Percentiles rank a stretch among this genome's conserved stretches.
phyloP scores from a whole-genome alignment of 148 eudicot genomes.

The Mesembryanthemum crystallinum region DNA sequence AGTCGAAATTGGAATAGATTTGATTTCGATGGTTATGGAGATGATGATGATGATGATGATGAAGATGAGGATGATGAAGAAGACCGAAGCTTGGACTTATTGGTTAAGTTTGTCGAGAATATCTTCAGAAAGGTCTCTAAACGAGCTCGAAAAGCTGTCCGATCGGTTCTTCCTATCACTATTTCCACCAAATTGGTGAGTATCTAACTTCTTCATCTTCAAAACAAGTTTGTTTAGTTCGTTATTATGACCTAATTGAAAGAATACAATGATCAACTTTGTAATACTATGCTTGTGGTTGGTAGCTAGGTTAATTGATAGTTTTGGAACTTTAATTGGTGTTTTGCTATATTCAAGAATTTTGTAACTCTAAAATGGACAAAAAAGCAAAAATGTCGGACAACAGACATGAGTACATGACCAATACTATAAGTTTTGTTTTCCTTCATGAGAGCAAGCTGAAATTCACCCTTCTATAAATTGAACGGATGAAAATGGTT shows the following conservation, averaged over 20 bases:
- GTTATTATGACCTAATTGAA: neutral
- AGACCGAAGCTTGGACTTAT: conserved; percentile 87
- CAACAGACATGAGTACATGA: too few relatives aligned
- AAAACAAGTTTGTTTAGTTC: neutral
- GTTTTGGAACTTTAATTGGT: neutral
- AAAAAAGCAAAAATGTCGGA: too few relatives aligned
- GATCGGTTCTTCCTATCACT: conserved; percentile 72
- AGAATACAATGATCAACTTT: neutral
- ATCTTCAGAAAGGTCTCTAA: conserved; percentile 72
- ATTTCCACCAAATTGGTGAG: conserved; percentile 79
- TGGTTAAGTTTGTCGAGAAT: conserved; percentile 81
- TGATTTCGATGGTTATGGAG: conserved; percentile 33
- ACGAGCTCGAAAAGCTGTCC: conserved; percentile 79
- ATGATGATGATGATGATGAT: conserved; percentile 54
- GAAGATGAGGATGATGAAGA: conserved; percentile 80
- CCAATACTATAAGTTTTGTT: too few relatives aligned
- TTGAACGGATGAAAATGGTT: neutral
- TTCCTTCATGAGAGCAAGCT: too few relatives aligned
- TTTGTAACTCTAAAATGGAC: too few relatives aligned
- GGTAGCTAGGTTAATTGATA: neutral
- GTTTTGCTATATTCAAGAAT: neutral
- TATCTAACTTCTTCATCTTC: neutral
- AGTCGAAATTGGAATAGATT: conserved; percentile 47
- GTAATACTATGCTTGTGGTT: neutral
- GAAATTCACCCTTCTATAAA: too few relatives aligned